Base-by-base conservation (phyloP, 2,329 filamentous ascomycete genomes). In the Trichoderma guizhouense region DNA sequence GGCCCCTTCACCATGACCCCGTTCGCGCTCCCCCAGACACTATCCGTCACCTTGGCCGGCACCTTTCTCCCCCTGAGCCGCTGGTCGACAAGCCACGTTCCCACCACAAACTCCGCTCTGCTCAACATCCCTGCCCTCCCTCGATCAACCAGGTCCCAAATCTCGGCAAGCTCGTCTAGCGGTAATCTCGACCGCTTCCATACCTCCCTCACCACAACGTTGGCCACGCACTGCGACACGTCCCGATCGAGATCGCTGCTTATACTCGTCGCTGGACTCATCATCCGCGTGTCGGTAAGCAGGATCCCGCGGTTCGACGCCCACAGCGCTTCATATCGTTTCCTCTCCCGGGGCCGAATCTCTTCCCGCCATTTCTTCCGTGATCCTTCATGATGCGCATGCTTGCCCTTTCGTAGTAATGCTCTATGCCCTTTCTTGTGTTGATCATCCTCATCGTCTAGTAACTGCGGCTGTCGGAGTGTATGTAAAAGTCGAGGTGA, bases 291-390 rank as follows among this genome's bases (percentile, higher is more conserved):
- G 18, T 72, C 26, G 2, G 81, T 76, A 2, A 87, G 78, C 9
- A 88, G 81, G 0, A 89, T 72, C 0, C 93, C 93, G 63, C 90
- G 89, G 76, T 96, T 96, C 55, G 92, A 93, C 1, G 93, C 93
- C 92, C 93, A 96, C 1, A 96, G 88, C 3, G 92, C 93, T 79
- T 95, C 93, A 79, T 96, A 96, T 1, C 93, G 87, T 77, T 92
- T 92, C n/a, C 92, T 85, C 78, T 96, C 92, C 6, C 89, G 84
- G 62, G 89, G 86, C 0, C 91, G 93, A 55, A 96, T 88, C 73
- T 89, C 86, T 75, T 95, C 92, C 55, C 92, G 88, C 93, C 93
- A 96, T 7, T 92, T 88, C 77, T 89, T 91, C 21, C 93, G 87
- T 5, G 91, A 87, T 0, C 91, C 93, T 78, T 95, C 93, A 76